Evolutionary conservation across 208 protist genomes (phyloP).

Genomic region (Spongospora subterranea): DNA sequence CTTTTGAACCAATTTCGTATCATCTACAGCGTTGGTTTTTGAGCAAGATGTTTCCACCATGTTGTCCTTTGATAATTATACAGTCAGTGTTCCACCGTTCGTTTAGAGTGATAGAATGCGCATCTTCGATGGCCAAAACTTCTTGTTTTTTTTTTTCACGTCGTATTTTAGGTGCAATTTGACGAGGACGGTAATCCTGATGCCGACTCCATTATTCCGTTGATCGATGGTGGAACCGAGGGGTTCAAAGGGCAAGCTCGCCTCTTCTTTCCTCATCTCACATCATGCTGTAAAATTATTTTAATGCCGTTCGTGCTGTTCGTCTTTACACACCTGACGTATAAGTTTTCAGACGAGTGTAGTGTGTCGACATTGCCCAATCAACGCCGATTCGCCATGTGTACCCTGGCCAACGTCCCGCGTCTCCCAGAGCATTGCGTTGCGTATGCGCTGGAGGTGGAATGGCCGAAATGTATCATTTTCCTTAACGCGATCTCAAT

Average conservation of each 20-base stretch:
- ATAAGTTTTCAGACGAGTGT: constrained; percentile 39
- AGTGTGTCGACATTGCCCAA: constrained; percentile 24
- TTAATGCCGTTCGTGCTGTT: constrained; percentile 45
- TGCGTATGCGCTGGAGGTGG: constrained; percentile 63
- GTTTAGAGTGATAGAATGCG: neutral
- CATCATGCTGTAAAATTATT: constrained; percentile 67
- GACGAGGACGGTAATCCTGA: constrained; percentile 77
- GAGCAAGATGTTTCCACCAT: constrained; percentile 37
- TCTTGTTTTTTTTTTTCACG: neutral
- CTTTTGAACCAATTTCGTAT: no score
- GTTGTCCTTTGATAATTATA: constrained; percentile 47
- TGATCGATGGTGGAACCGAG: constrained; percentile 98
- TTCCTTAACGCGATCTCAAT: neutral
- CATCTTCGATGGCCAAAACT: no score
- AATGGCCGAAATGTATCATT: constrained; percentile 53
- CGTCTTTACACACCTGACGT: constrained; percentile 15
- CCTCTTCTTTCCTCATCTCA: constrained; percentile 72
- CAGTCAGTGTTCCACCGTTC: no score
- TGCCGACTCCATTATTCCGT: constrained; percentile 81
- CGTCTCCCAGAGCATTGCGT: constrained; percentile 71
- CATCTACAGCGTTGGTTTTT: no score
- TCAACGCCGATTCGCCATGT: constrained; percentile 66
- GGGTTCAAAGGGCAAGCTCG: constrained; percentile 85
- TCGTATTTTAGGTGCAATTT: constrained; percentile 58
- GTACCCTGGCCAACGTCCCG: constrained; percentile 70